Conservation (phyloP, 345 rosid genomes). For the Tarenaya hassleriana region DNA sequence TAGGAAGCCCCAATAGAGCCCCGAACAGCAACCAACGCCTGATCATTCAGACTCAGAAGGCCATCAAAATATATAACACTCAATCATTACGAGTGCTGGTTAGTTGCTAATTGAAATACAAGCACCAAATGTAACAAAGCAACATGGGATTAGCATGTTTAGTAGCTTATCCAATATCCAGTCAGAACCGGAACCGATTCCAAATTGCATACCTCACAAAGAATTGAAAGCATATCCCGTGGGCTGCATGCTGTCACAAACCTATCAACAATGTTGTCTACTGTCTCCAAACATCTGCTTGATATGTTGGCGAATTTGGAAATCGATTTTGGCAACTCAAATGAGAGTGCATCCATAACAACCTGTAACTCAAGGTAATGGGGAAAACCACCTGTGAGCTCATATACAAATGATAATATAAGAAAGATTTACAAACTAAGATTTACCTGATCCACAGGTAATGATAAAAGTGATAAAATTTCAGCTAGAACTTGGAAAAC, state of each 20-base stretch:
- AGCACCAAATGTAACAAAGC: background rate
- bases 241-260: conserved; percentile 58
- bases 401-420: background rate
- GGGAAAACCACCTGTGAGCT: conserved; percentile 9
- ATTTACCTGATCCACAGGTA: conserved; percentile 55
- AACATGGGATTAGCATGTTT: conserved; percentile 9
- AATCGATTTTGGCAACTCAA: conserved; percentile 62
- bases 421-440: background rate
- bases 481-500: conserved; percentile 41
- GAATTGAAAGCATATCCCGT: conserved; percentile 75
- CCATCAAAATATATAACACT: conserved; percentile 1
- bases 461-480: conserved; percentile 33
- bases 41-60: conserved; percentile 25
- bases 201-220: conserved; percentile 57
- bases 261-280: conserved; percentile 38
- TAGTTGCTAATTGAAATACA: background rate
- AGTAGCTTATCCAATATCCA: conserved; percentile 8
- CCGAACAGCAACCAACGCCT: conserved; percentile 61
- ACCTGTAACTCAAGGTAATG: conserved; percentile 34
- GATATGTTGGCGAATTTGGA: conserved; percentile 56
- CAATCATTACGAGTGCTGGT: conserved; percentile 1
- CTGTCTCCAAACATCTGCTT: conserved; percentile 40
- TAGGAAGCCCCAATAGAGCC: conserved; percentile 32
- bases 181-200: conserved; percentile 1
- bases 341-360: conserved; percentile 59